phyloP scores from a whole-genome alignment of 2,329 filamentous ascomycete genomes.

The Coniochaeta sp. region DNA sequence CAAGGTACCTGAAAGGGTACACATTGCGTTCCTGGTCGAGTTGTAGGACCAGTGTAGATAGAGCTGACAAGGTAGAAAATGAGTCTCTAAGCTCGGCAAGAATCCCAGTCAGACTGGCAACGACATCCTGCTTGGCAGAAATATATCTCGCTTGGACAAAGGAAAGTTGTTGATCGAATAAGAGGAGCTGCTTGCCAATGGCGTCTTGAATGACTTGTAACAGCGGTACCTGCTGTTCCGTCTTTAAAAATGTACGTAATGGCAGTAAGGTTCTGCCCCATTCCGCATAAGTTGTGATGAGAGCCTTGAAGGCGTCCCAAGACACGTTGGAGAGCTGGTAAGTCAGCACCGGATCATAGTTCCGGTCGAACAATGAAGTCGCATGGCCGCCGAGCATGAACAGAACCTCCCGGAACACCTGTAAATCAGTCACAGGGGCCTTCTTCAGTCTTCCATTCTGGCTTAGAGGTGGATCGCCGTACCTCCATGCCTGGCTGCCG shows the following conservation, averaged over 20 bases:
- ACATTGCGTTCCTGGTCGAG: conserved; percentile 40
- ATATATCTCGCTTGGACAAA: conserved; percentile 54
- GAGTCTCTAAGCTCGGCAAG: conserved; percentile 46
- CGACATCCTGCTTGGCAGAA: conserved; percentile 38
- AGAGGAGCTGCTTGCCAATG: conserved; percentile 45
- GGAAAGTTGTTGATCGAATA: conserved; percentile 53
- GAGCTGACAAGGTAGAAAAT: conserved; percentile 46
- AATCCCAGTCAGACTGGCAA: conserved; percentile 61
- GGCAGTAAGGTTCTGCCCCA: conserved; percentile 35
- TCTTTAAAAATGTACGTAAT: conserved; percentile 35
- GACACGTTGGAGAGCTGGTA: conserved; percentile 42
- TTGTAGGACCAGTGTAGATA: conserved; percentile 55
- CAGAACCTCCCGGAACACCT: conserved; percentile 67
- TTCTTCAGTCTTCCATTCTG: conserved; percentile 25
- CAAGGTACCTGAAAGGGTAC: conserved; percentile 65
- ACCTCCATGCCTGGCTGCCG: conserved; percentile 40
- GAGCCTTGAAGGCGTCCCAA: conserved; percentile 39
- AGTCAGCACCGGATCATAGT: conserved; percentile 27
- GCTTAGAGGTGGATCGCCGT: conserved; percentile 16
- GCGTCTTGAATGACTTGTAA: conserved; percentile 66
- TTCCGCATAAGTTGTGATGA: conserved; percentile 39
- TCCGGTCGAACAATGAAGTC: conserved; percentile 58
- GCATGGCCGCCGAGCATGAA: conserved; percentile 79
- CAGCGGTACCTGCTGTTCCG: conserved; percentile 43
- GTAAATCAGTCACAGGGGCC: conserved; percentile 57